Base-by-base conservation (phyloP, 139 green algal genomes). In the Haematococcus lacustris region DNA sequence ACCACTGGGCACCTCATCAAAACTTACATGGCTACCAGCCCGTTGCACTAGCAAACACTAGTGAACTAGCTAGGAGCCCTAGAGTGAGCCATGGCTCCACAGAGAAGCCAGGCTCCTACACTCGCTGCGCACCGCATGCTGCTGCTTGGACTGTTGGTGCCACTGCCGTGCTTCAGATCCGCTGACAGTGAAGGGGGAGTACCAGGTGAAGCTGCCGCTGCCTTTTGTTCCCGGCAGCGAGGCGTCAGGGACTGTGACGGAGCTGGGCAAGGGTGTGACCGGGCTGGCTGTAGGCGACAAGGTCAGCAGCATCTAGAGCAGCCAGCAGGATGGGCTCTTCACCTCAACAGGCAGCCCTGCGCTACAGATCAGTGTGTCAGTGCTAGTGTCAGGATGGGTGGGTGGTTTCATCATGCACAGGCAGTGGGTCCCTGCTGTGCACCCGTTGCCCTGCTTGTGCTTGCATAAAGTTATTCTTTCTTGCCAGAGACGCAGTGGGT, bases 211-310 rank as follows among this genome's bases (percentile, higher is more conserved):
- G 51, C 86, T 83, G 7, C 78, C 81, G 35, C 76, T 91, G 37
- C 93, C 93, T 0, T 97, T 97, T 73, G 77, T 96, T 1, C 89
- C 90, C 0, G 93, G 93, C 32, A 85, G 73, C 26, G 92, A 97
- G 71, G 83, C 91, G 17, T 81, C 87, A 1, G 92, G 92, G 2
- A 68, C 80, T 0, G 83, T 97, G 38, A 33, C 78, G 9, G 89
- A 92, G 71, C 80, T 94, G 5, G 91, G 84, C 0, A 28, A 41
- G 0, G 83, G 85, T n/a, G 91, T 96, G 33, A 78, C 68, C 7
- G 67, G 59, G 1, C 38, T 97, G 7, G 77, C 81, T 25, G 62
- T 84, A 0, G 92, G 92, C 9, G 92, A 97, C 76, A 75, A 78
- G 71, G 90, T 91, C 66, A 26, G 73, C 17, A n/a, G 33, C 21